phyloP scores from a whole-genome alignment of 176 grass and related monocot species.

The Phoenix roebelenii region DNA sequence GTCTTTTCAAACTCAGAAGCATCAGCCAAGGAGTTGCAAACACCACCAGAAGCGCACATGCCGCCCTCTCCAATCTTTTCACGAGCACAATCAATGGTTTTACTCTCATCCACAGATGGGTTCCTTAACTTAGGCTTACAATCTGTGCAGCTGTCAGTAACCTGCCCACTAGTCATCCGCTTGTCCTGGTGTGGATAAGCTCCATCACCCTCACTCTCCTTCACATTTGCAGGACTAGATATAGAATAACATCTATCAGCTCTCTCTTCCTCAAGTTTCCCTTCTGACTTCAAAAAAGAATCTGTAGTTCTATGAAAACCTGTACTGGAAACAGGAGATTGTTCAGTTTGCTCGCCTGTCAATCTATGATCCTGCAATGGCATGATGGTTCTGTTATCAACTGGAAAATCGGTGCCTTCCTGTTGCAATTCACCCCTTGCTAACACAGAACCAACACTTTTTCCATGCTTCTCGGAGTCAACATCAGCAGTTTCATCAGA shows the following conservation, averaged over 20 bases:
- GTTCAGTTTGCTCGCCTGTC: conserved; percentile 4
- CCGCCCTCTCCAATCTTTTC: conserved; percentile 37
- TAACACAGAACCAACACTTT: conserved; percentile 11
- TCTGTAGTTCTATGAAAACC: conserved; percentile 18
- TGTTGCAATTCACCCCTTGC: conserved; percentile 11
- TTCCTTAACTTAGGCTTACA: conserved; percentile 2
- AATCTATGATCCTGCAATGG: conserved; percentile 3
- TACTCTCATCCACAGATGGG: conserved; percentile 19
- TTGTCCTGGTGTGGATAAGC: background rate
- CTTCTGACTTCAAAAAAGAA: conserved; percentile 29
- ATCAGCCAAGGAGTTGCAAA: conserved; percentile 11
- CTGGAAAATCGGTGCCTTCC: background rate
- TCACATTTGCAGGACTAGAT: conserved; percentile 5
- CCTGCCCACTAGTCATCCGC: background rate
- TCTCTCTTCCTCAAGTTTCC: conserved; percentile 11
- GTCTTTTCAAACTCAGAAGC: conserved; percentile 4
- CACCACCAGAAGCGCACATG: conserved; percentile 16
- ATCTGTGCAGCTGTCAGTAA: background rate
- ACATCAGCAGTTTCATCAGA: conserved; percentile 28
- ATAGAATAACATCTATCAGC: background rate
- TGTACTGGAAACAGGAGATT: conserved; percentile 6
- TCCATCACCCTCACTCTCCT: conserved; percentile 26
- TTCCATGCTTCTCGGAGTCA: conserved; percentile 24
- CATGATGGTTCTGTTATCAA: conserved; percentile 1
- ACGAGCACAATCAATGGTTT: conserved; percentile 8